Evolutionary conservation across 305 asterid genomes (phyloP), one percentile per base, ranked within the genome.

Genomic region (Rubia balearica): DNA sequence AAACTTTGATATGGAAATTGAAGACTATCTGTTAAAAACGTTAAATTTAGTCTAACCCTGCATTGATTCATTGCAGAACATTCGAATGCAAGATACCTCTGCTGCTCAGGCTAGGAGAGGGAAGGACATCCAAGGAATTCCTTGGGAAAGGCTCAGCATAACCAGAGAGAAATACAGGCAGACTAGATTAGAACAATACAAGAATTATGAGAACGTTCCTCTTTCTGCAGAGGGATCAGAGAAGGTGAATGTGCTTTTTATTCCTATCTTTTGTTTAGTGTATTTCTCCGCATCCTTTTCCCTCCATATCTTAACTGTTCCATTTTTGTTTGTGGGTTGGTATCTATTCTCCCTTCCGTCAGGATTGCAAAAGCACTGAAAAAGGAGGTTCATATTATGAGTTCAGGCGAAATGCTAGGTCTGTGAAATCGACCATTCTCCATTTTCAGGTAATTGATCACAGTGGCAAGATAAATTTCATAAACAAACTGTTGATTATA

Each of bases 61-160:
- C 67, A 14, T 22, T 72, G 72, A 40, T 74, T 70, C 42, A 3
- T 64, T 70, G 63, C 45, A 75, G 97, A 82, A 77, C 78, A 84
- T 80, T 67, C 82, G 85, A 76, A 79, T 79, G 80, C 88, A 83
- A 41, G 98, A 91, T 76, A 94, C 96, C 51, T 86, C 96, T 42
- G 96, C 98, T 4, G 90, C 96, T 69, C 89, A 94, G 81, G 99
- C 96, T 41, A 84, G 96, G 78, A 78, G 72, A 75, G 97, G 98
- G 16, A 89, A 81, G 90, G 98, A 94, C 80, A 90, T 92, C 68
- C 96, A 92, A 79, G 98, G 98, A 56, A 90, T 92, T 80, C 98
- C 95, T 24, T 94, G 99, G 99, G 93, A 87, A 64, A 81, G 87
- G 71, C 93, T 89, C 77, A 86, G 83, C 85, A 83, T 88, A 73